phyloP scores from a whole-genome alignment of 2,329 filamentous ascomycete species.

The Fonsecaea pedrosoi region DNA sequence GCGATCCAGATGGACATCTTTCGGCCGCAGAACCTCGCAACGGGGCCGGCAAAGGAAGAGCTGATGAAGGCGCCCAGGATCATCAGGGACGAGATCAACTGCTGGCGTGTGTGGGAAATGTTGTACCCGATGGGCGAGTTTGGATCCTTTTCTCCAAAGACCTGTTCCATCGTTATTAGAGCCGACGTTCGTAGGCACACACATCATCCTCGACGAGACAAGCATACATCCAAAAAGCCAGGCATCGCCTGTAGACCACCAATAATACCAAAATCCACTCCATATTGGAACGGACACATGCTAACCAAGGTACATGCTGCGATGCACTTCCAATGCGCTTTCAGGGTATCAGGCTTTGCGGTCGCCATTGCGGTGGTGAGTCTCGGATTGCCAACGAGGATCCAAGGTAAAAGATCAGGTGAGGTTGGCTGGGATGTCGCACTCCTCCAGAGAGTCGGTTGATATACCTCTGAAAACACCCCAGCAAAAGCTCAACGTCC shows the following conservation, averaged over 20 bases:
- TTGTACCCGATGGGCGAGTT: slow-evolving; percentile 45
- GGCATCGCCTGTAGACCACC: slow-evolving; percentile 45
- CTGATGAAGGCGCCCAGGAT: slow-evolving; percentile 55
- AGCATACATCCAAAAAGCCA: slow-evolving; percentile 42
- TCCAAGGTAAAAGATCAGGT: slow-evolving; percentile 21
- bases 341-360: slow-evolving; percentile 26
- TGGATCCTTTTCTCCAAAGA: slow-evolving; percentile 40
- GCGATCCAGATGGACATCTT: slow-evolving; percentile 56
- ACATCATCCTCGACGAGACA: neutral
- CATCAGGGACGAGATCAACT: slow-evolving; percentile 56
- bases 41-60: slow-evolving; percentile 46
- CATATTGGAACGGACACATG: slow-evolving; percentile 46
- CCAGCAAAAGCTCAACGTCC: neutral
- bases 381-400: neutral
- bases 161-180: slow-evolving; percentile 33
- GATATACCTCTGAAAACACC: slow-evolving; percentile 22
- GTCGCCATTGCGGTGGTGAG: slow-evolving; percentile 27
- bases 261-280: slow-evolving; percentile 44
- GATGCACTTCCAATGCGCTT: slow-evolving; percentile 38
- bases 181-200: slow-evolving; percentile 17
- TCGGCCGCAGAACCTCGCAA: slow-evolving; percentile 53
- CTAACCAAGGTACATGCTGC: slow-evolving; percentile 41
- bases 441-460: slow-evolving; percentile 3
- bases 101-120: slow-evolving; percentile 49
- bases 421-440: slow-evolving; percentile 10